phyloP scores from a whole-genome alignment of 352 stramenopile species.

The Phytophthora tubulina region DNA sequence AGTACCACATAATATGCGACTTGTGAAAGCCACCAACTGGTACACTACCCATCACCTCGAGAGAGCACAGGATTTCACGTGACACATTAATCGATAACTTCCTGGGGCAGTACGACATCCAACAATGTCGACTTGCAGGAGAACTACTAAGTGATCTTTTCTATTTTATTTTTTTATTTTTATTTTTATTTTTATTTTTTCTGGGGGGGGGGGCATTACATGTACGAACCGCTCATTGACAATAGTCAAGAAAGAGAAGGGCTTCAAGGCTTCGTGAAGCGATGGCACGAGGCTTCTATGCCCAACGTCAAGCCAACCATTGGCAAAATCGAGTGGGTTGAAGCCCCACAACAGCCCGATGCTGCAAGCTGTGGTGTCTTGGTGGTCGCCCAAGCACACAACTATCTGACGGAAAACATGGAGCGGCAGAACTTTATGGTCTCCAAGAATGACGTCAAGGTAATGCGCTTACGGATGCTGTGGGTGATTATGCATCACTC shows the following conservation, averaged over 20 bases:
- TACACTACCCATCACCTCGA: too few relatives aligned
- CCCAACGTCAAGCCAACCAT: background rate
- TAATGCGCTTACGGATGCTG: constrained; percentile 8
- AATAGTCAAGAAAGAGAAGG: constrained; percentile 5
- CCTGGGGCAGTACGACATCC: too few relatives aligned
- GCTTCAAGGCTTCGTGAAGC: background rate
- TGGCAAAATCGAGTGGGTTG: background rate
- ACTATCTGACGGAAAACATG: background rate
- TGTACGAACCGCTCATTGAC: constrained; percentile 16
- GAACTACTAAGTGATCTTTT: too few relatives aligned
- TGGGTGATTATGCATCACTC: constrained; percentile 16
- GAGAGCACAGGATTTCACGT: too few relatives aligned
- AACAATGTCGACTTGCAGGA: too few relatives aligned
- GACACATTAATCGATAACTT: too few relatives aligned
- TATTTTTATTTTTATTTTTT: too few relatives aligned
- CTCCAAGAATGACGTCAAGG: constrained; percentile 9
- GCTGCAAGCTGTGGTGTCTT: background rate
- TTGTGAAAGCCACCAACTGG: too few relatives aligned
- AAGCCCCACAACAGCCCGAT: background rate
- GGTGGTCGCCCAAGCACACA: background rate
- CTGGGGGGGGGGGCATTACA: too few relatives aligned
- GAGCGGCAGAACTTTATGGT: background rate
- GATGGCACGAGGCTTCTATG: background rate
- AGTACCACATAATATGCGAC: too few relatives aligned
- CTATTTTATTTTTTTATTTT: too few relatives aligned